Evolutionary conservation across 2,329 filamentous ascomycete genomes (phyloP), one percentile per base, ranked within the genome.

Genomic region (Diaporthe citriasiana): DNA sequence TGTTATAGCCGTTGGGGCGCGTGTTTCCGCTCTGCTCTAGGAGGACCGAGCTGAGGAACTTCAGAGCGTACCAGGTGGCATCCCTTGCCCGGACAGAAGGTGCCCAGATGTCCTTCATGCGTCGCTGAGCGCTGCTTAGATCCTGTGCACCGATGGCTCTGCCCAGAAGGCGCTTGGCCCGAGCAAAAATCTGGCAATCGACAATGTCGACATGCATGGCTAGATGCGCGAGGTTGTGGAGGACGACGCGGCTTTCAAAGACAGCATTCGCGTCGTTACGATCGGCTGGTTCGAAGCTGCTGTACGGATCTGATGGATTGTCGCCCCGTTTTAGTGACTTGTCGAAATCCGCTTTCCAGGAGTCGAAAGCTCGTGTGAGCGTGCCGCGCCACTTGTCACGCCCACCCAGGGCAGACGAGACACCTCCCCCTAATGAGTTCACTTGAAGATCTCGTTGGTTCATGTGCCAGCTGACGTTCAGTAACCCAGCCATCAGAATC

Each of bases 381-480:
- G 94, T 93, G 12, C 92, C 91, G 71, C 95, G 92, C 97, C 97
- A 98, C 81, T 96, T 96, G 80, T 97, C 95, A 27, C 95, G 92
- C 4, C 93, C 95, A 4, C 96, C 96, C 1, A 98, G 89, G 0
- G 94, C 92, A 78, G 93, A 91, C 0, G 91, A 91, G 15, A 95
- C 94, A 17, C 93, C 87, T 0, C 85, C 86, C 8, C 90, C 95
- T 0, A 98, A 88, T 0, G 95, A 95, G 81, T 93, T 96, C 74
- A 98, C 93, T 84, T 98, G 96, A 19, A 98, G 89, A 81, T 98
- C 97, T 80, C 96, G 91, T 82, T 98, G 95, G 81, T 97, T 97
- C 93, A 98, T 96, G 82, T 98, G 96, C 94, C 95, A 98, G 80
- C 94, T 97, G 40, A 98, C 95, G 77, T 95, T 98, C 33, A 98